Percentiles rank a stretch among this genome's conserved stretches.
Conservation (phyloP, 495 filamentous ascomycete species). For the Penicillium atrosanguineum region DNA sequence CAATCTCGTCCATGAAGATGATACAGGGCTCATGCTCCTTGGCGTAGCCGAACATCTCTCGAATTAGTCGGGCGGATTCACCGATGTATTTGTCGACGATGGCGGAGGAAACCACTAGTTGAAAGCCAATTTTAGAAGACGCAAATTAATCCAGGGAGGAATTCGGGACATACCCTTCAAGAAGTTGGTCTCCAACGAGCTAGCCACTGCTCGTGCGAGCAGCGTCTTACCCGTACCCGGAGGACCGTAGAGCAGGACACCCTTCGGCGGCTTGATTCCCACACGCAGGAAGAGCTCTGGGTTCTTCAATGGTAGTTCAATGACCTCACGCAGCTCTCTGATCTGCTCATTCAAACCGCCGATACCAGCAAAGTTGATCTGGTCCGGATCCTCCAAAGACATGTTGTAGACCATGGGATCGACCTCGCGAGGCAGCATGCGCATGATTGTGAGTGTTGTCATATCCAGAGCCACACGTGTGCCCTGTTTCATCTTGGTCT, state of each 20-base stretch:
- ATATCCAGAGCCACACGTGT: slow-evolving; percentile 98
- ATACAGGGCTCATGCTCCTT: slow-evolving; percentile 99
- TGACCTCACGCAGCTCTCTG: slow-evolving; percentile 94
- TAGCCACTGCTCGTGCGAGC: slow-evolving; percentile 91
- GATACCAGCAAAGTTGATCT: slow-evolving; percentile 98
- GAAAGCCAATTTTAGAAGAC: slow-evolving; percentile 21
- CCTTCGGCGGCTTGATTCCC: slow-evolving; percentile 98
- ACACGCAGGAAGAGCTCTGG: slow-evolving; percentile 96
- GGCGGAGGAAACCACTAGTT: slow-evolving; percentile 91
- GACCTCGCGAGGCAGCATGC: slow-evolving; percentile 98
- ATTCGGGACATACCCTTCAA: slow-evolving; percentile 68
- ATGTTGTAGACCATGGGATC: slow-evolving; percentile 99
- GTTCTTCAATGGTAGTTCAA: slow-evolving; percentile 97
- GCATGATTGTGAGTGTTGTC: slow-evolving; percentile 99
- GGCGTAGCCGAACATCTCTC: slow-evolving; percentile 99
- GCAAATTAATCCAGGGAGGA: not conserved
- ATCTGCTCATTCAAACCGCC: slow-evolving; percentile 99
- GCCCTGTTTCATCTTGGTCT: slow-evolving; percentile 93
- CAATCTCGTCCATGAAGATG: slow-evolving; percentile 99
- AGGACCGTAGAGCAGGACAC: slow-evolving; percentile 95
- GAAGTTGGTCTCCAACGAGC: slow-evolving; percentile 97
- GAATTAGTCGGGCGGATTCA: slow-evolving; percentile 93
- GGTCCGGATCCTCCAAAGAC: slow-evolving; percentile 97
- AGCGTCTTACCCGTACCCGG: slow-evolving; percentile 97
- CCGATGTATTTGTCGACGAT: slow-evolving; percentile 99